Base-by-base conservation (phyloP, 371 early-diverging fungal species). In the Sporodiniella umbellata region DNA sequence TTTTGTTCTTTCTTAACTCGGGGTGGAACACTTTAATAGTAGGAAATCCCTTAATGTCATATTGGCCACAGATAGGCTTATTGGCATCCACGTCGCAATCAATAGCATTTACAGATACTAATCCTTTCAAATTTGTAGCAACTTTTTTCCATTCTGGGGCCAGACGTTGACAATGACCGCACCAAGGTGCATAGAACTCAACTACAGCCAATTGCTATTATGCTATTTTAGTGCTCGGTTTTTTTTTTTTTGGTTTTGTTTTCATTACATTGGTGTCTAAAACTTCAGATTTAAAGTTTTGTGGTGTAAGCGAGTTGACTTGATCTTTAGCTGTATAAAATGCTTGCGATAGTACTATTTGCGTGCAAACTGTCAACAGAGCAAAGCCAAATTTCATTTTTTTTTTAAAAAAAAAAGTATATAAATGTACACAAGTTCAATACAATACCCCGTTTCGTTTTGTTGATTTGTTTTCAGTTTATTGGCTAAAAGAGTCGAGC, bases 161-260 rank as follows among this genome's bases (percentile, higher is more conserved):
- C 25, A 90, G 54, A 23, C 84, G 87, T 75, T 92, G 83, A 72
- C 96, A 95, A 68, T 94, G 93, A 11, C 94, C 93, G 62, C 96
- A 95, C 93, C 94, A 94, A 14, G 94, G 95, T 5, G 95, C 95
- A 60, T 84, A 93, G 66, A 94, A 94, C 64, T 93, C 92, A 11
- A 90, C 88, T 42, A 90, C 78, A 12, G 87, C 88, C 2, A 88
- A 75, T 56, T 90, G 84, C 80, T 90, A 69, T n/a, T n/a, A n/a
- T 14, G n/a, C 0, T 35, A 8, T 8, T 35, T 35, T 21, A 11
- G 18, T 18, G 28, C 4, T 4, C 14, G 4, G 26, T 35, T 10
- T 48, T 2, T 14, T 37, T 28, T 11, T 14, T 14, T 35, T 6
- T 25, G 10, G 23, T 8, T 19, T 15, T 24, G 14, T 12, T 8